phyloP scores from a whole-genome alignment of 306 rosid species.

The Carpinus fangiana region DNA sequence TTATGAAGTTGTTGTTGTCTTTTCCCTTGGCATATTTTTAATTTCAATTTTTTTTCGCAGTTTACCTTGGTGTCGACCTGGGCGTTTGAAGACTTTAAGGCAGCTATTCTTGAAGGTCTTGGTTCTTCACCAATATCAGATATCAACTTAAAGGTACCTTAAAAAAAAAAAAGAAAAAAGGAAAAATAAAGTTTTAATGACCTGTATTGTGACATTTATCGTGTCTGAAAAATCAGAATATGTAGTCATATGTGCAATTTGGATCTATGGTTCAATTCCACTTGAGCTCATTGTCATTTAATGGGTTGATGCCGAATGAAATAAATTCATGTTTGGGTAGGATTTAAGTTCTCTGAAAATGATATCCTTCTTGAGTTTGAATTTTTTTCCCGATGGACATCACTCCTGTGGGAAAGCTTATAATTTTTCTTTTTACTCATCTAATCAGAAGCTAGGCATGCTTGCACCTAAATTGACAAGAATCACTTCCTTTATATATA shows the following conservation, averaged over 20 bases:
- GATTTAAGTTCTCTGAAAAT: not conserved
- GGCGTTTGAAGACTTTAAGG: constrained; percentile 75
- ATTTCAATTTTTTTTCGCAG: constrained; percentile 40
- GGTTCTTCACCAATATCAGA: constrained; percentile 61
- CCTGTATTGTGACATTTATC: not conserved
- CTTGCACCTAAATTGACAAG: not conserved
- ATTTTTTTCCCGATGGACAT: not conserved
- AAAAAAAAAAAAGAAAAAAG: not conserved
- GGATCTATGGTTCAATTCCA: not conserved
- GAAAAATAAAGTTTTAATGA: too few relatives aligned
- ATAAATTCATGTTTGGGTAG: not conserved
- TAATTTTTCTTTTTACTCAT: not conserved
- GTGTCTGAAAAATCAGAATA: not conserved
- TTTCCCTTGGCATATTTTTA: constrained; percentile 24
- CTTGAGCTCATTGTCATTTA: not conserved
- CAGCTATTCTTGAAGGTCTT: constrained; percentile 53
- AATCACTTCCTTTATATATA: too few relatives aligned
- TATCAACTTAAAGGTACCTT: constrained; percentile 77
- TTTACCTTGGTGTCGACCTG: constrained; percentile 58
- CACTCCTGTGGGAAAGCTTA: not conserved
- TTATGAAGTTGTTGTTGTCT: constrained; percentile 8
- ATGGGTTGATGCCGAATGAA: not conserved
- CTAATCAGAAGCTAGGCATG: not conserved
- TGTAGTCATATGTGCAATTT: not conserved
- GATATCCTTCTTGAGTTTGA: not conserved